Evolutionary conservation across 371 early-diverging fungal species (phyloP).

Genomic region (Actinomortierella ambigua): DNA sequence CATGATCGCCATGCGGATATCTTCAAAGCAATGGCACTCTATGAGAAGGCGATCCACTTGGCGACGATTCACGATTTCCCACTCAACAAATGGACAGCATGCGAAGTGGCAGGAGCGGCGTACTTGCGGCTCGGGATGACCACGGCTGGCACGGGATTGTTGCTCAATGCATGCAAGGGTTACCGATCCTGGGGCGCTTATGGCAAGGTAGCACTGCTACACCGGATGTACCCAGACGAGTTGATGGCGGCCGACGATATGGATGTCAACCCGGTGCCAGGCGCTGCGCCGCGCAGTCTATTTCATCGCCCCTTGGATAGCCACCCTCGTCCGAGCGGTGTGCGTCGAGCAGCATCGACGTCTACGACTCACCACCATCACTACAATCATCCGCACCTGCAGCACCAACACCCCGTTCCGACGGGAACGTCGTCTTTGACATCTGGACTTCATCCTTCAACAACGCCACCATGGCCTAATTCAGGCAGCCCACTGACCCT

Average conservation of each 20-base stretch:
- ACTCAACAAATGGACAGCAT: constrained; percentile 24
- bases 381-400: not conserved
- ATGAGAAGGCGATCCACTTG: constrained; percentile 34
- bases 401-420: not conserved
- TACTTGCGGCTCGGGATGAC: constrained; percentile 29
- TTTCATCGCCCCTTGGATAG: constrained; percentile 23
- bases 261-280: constrained; percentile 3
- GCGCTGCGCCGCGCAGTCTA: constrained; percentile 12
- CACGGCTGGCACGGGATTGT: constrained; percentile 21
- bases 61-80: constrained; percentile 29
- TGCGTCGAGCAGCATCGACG: not conserved
- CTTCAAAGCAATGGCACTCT: constrained; percentile 10
- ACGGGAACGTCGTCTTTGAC: no score
- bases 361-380: not conserved
- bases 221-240: constrained; percentile 18
- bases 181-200: constrained; percentile 38
- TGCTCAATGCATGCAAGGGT: constrained; percentile 24
- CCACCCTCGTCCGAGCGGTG: not conserved
- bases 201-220: constrained; percentile 27
- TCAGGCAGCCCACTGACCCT: constrained; percentile 14
- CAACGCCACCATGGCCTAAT: constrained; percentile 23
- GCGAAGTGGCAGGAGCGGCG: constrained; percentile 28
- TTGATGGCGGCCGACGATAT: constrained; percentile 8
- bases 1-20: constrained; percentile 9
- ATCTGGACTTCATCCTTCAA: not conserved